Base-by-base conservation (phyloP, 164 flowering plant genomes). In the Paratinospora sagittata region DNA sequence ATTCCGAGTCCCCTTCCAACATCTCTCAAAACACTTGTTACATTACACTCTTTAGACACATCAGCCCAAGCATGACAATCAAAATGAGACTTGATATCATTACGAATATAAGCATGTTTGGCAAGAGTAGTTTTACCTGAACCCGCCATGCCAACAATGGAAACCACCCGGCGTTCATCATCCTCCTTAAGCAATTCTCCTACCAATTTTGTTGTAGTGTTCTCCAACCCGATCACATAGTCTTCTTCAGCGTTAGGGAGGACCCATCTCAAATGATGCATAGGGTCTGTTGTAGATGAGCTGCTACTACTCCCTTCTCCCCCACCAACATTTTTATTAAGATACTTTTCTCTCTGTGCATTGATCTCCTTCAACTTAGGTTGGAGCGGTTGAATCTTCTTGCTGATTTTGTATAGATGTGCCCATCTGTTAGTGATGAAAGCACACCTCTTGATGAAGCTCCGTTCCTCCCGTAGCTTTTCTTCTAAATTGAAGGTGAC, bases 81-180 rank as follows among this genome's bases (percentile, higher is more conserved):
- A 30, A 77, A 77, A 52, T 34, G 27, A 41, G 10, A 5, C 34
- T 30, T 4, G 34, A 2, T 30, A 30, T 2, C 2, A 30, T 30
- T 30, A 30, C 34, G 30, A 37, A 72, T 69, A 30, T 73, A 73
- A 33, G 71, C 30, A 9, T 68, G 68, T 27, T 24, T 74, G 24
- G 70, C 80, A 3, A 71, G 75, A 36, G 67, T 74, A 10, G 77
- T 74, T 67, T 78, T 78, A 4, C 79, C 79, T 14, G 66, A 41
- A 19, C 70, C 79, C 2, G 72, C 68, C 78, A 75, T 78, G 0
- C 81, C 81, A 0, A 43, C 57, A 2, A 71, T 78, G 0, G 65
- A 66, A 10, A 52, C 23, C 0, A 65, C 65, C 6, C 41, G 3
- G 5, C 47, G 60, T 47, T 10, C 55, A 47, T 19, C 19, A 19